phyloP scores from a whole-genome alignment of 2,329 filamentous ascomycete genomes.

The Alternaria consortialis region DNA sequence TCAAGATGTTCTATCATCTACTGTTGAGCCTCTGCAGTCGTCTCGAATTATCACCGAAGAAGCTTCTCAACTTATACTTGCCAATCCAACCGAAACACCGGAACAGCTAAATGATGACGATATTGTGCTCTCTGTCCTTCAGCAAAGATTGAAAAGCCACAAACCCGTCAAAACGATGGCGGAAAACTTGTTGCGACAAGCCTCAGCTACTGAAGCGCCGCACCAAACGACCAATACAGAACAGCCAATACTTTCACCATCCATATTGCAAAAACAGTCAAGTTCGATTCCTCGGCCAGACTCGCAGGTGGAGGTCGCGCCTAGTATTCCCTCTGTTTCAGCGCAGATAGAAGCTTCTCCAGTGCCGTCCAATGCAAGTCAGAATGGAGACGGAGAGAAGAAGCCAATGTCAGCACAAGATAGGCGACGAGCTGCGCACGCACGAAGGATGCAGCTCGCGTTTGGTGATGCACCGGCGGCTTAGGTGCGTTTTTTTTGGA shows the following conservation, averaged over 20 bases:
- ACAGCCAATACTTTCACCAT: neutral
- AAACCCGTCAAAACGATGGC: conserved; percentile 1
- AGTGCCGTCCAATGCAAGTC: neutral
- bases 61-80: neutral
- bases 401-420: conserved; percentile 33
- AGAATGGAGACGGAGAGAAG: neutral
- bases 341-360: neutral
- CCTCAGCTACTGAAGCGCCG: neutral
- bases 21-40: neutral
- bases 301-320: neutral
- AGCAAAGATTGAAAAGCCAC: conserved; percentile 9
- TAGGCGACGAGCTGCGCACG: conserved; percentile 38
- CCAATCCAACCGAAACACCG: neutral
- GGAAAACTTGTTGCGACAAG: neutral
- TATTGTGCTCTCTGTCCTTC: conserved; percentile 8
- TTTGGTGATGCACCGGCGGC: conserved; percentile 19
- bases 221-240: neutral
- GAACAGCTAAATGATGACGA: conserved; percentile 4
- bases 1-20: neutral
- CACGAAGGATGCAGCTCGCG: conserved; percentile 36
- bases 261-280: neutral
- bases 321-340: neutral
- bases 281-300: neutral
- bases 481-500: neutral
- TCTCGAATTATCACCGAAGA: neutral